These are phyloP conservation scores for Clavispora santaluciae DNA, from an alignment of 805 yeast genomes.

Conservation along the genomic window DNA sequence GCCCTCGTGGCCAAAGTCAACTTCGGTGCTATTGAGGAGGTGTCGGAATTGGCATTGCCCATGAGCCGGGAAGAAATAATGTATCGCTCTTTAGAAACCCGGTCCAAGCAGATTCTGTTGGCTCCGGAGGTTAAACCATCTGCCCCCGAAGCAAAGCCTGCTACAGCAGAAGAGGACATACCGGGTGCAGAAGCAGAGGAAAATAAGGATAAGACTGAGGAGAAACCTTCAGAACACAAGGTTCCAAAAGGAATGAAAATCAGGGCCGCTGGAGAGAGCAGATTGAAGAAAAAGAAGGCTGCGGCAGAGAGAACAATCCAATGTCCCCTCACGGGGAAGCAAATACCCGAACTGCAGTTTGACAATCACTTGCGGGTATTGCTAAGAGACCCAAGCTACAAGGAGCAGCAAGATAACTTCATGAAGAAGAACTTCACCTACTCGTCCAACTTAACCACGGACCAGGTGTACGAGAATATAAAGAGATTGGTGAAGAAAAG, in stretches of 20 bases:
- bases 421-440: conserved; percentile 49
- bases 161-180: conserved; percentile 4
- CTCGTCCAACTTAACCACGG: conserved; percentile 46
- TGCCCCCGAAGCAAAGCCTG: not conserved
- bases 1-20: conserved; percentile 62
- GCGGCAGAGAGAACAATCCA: conserved; percentile 38
- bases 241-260: conserved; percentile 55
- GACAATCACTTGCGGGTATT: conserved; percentile 66
- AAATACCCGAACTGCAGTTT: conserved; percentile 66
- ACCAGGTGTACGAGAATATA: conserved; percentile 60
- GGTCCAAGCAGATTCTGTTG: conserved; percentile 27
- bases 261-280: conserved; percentile 65
- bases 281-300: conserved; percentile 32
- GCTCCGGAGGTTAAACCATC: too few relatives aligned
- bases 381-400: conserved; percentile 73
- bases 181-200: conserved; percentile 2
- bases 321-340: conserved; percentile 77
- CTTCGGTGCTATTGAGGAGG: conserved; percentile 57
- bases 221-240: not conserved
- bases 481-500: conserved; percentile 40
- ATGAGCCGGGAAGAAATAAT: conserved; percentile 54
- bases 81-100: conserved; percentile 55
- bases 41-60: conserved; percentile 52
- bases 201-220: not conserved
- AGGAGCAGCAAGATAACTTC: conserved; percentile 60